A percentile compares a stretch with the other conserved stretches of the same genome.
phyloP scores from a whole-genome alignment of 2,329 filamentous ascomycete genomes.

The Tolypocladium cylindrosporum region DNA sequence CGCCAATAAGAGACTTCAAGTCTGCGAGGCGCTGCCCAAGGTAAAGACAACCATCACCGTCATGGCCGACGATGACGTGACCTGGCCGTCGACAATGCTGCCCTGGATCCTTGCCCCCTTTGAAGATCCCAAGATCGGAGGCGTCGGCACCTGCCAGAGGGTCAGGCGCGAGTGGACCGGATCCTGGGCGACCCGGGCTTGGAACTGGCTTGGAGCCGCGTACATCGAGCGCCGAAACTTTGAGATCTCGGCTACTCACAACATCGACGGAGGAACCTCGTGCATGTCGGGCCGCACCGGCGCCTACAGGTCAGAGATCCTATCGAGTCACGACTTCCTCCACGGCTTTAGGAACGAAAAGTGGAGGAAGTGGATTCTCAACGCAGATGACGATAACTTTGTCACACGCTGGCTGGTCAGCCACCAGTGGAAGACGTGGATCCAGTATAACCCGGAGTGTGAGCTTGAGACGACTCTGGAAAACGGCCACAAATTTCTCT shows the following conservation, averaged over 20 bases:
- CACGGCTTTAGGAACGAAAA: slow-evolving; percentile 86
- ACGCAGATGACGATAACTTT: slow-evolving; percentile 97
- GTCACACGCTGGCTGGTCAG: slow-evolving; percentile 92
- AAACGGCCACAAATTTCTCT: slow-evolving; percentile 78
- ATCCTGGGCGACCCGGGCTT: slow-evolving; percentile 53
- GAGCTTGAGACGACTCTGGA: slow-evolving; percentile 91
- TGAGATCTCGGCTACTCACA: slow-evolving; percentile 90
- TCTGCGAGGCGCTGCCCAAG: slow-evolving; percentile 80
- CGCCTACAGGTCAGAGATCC: slow-evolving; percentile 80
- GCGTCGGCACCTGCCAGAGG: slow-evolving; percentile 85
- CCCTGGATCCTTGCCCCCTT: slow-evolving; percentile 92
- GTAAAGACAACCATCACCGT: slow-evolving; percentile 78
- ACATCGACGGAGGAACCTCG: slow-evolving; percentile 90
- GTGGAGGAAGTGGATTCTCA: slow-evolving; percentile 81
- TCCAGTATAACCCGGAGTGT: slow-evolving; percentile 86
- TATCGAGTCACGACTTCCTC: slow-evolving; percentile 77
- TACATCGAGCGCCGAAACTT: slow-evolving; percentile 95
- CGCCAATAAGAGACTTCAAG: slow-evolving; percentile 91
- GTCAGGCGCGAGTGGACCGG: slow-evolving; percentile 59
- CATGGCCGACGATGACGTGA: slow-evolving; percentile 93
- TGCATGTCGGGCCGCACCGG: slow-evolving; percentile 93
- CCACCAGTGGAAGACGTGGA: slow-evolving; percentile 86
- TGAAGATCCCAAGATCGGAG: slow-evolving; percentile 72
- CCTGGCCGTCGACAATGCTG: slow-evolving; percentile 77
- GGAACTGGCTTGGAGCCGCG: slow-evolving; percentile 82